Base-by-base conservation (phyloP, 345 rosid genomes). In the Eutrema yunnanense region DNA sequence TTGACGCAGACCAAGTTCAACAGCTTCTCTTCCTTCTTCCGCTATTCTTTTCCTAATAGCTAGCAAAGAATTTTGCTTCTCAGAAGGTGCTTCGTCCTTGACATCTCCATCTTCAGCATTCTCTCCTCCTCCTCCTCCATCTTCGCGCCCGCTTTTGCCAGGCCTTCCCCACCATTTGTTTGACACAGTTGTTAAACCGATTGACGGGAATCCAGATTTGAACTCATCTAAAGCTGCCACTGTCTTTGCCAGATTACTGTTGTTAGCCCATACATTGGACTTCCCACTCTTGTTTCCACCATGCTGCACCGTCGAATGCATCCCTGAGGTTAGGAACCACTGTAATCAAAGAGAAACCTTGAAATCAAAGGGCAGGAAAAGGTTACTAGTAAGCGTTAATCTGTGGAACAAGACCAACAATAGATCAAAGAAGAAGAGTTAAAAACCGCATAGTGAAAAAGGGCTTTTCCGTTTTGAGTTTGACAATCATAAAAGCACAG, bases 101-200 rank as follows among this genome's bases (percentile, higher is more conserved):
- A 12, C 53, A 44, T 77, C 49, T 51, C 74, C 81, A 41, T 59
- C 78, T 49, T 80, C 79, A 1, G 48, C 34, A 78, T 62, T 69
- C 63, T 78, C 71, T 11, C 16, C 34, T 12, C 16, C 34, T 12
- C 16, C 16, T 16, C 63, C 81, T 19, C 22, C 52, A 19, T 73
- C 71, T 56, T 55, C 3, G 5, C 6, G 4, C 11, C 50, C 77
- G 46, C 78, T 72, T 11, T 76, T 70, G 29, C 54, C 75, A 72
- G 81, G 38, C 62, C 80, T 76, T 27, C 84, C 90, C 97, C 95
- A 88, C 95, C 97, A 90, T 78, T 84, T 88, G 54, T 83, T 77
- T 2, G 86, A 76, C 41, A 73, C 68, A 8, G 80, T 65, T 0
- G 83, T 77, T 62, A 90, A 85, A 55, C 95, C 92, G 30, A 73